phyloP scores from a whole-genome alignment of 495 filamentous ascomycete species.

The Aspergillus panamensis region DNA sequence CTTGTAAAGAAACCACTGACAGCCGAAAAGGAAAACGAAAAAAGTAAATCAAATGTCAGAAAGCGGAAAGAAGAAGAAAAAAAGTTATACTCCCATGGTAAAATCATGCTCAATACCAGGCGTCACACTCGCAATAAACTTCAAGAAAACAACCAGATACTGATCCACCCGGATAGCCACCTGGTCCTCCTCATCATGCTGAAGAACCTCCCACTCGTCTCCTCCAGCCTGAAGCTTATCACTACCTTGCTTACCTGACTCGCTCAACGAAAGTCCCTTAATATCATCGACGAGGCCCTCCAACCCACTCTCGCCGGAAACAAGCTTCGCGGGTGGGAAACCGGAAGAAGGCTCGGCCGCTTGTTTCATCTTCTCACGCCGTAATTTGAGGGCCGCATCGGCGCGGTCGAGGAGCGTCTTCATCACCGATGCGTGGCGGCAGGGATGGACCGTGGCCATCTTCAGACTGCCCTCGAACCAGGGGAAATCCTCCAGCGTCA shows the following conservation, averaged over 20 bases:
- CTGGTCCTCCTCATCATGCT: slow-evolving; percentile 66
- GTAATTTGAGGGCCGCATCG: slow-evolving; percentile 85
- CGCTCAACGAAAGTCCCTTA: slow-evolving; percentile 40
- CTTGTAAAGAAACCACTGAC: background rate
- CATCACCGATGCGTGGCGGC: slow-evolving; percentile 94
- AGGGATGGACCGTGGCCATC: slow-evolving; percentile 94
- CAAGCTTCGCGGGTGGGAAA: slow-evolving; percentile 32
- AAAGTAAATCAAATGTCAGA: background rate
- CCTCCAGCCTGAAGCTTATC: slow-evolving; percentile 60
- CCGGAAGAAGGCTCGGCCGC: slow-evolving; percentile 6
- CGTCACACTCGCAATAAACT: slow-evolving; percentile 96
- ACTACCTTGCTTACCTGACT: slow-evolving; percentile 39
- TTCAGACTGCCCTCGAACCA: slow-evolving; percentile 79
- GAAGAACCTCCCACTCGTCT: slow-evolving; percentile 87
- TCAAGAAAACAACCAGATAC: slow-evolving; percentile 95
- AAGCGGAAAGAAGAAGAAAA: slow-evolving; percentile 3
- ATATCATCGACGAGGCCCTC: slow-evolving; percentile 64
- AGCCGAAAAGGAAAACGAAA: background rate
- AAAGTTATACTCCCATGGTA: slow-evolving; percentile 82
- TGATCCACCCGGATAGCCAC: slow-evolving; percentile 94
- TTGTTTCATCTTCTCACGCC: slow-evolving; percentile 70
- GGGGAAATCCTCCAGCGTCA: slow-evolving; percentile 96
- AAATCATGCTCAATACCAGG: slow-evolving; percentile 98
- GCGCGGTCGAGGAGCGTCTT: slow-evolving; percentile 94
- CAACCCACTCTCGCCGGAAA: slow-evolving; percentile 54